Percentiles rank a stretch among this genome's conserved stretches.
Evolutionary conservation across 2,329 filamentous ascomycete species (phyloP).

Genomic region (Pezicula neosporulosa): DNA sequence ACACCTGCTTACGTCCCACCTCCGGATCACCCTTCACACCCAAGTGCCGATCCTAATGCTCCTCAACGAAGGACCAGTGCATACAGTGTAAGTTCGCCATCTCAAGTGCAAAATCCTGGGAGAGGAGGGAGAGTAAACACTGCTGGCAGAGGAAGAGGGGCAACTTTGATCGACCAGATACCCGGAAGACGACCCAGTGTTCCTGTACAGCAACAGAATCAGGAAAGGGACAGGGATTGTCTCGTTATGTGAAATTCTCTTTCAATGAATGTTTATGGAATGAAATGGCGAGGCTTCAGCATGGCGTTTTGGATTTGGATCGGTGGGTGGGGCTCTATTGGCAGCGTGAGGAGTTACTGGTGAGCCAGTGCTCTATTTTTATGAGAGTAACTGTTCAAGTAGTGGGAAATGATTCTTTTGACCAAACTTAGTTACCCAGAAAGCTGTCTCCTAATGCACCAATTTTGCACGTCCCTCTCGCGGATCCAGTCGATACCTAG

Average conservation of each 20-base stretch:
- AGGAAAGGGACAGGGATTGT: conserved; percentile 21
- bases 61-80: conserved; percentile 17
- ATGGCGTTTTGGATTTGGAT: too few species aligned
- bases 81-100: conserved; percentile 8
- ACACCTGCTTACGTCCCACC: conserved; percentile 53
- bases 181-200: conserved; percentile 13
- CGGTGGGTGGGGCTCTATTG: too few species aligned
- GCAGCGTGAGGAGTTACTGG: neutral
- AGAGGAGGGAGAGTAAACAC: neutral
- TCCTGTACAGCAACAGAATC: neutral
- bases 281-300: too few species aligned
- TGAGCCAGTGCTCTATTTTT: too few species aligned
- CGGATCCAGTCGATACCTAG: too few species aligned
- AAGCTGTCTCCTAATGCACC: too few species aligned
- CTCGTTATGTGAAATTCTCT: conserved; percentile 16
- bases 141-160: conserved; percentile 7
- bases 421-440: too few species aligned
- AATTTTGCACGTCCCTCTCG: too few species aligned
- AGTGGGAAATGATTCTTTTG: too few species aligned
- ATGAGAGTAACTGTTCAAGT: too few species aligned
- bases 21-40: conserved; percentile 37
- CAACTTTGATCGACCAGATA: conserved; percentile 14
- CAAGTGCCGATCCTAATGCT: conserved; percentile 13
- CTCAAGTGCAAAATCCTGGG: neutral
- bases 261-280: too few species aligned